A percentile compares a stretch with the other conserved stretches of the same genome.
Conservation (phyloP, 164 flowering plant species). For the Annona squamosa region DNA sequence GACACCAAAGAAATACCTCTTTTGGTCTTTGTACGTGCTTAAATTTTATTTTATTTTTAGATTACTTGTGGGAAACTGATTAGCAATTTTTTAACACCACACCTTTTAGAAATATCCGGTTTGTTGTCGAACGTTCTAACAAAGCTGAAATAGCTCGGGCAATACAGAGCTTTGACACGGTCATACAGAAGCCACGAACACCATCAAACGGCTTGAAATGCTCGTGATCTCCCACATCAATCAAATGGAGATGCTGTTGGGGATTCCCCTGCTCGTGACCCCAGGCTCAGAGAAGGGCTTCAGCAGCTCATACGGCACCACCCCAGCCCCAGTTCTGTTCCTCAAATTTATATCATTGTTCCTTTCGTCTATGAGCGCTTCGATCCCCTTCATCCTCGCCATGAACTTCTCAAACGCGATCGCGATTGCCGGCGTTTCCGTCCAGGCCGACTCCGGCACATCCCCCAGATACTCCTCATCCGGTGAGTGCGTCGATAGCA, state of each 20-base stretch:
- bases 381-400: constrained; percentile 22
- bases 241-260: constrained; percentile 28
- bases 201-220: too few relatives aligned
- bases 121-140: too few relatives aligned
- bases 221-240: too few relatives aligned
- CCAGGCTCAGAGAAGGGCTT: constrained; percentile 34
- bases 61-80: too few relatives aligned
- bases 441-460: constrained; percentile 25
- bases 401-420: constrained; percentile 25
- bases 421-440: constrained; percentile 17
- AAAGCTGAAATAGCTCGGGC: too few relatives aligned
- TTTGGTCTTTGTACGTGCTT: too few relatives aligned
- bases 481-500: constrained; percentile 33
- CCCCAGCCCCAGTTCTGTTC: constrained; percentile 33
- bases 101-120: too few relatives aligned
- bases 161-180: too few relatives aligned
- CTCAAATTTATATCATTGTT: constrained; percentile 20
- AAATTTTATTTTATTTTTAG: too few relatives aligned
- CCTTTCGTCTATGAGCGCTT: constrained; percentile 31
- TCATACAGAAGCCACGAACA: too few relatives aligned
- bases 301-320: constrained; percentile 39
- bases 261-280: constrained; percentile 24
- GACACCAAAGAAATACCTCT: too few relatives aligned
- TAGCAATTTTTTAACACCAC: too few relatives aligned
- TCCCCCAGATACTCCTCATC: constrained; percentile 40